Base-by-base conservation (phyloP, 163 green algal species). In the Prototheca cutis region DNA sequence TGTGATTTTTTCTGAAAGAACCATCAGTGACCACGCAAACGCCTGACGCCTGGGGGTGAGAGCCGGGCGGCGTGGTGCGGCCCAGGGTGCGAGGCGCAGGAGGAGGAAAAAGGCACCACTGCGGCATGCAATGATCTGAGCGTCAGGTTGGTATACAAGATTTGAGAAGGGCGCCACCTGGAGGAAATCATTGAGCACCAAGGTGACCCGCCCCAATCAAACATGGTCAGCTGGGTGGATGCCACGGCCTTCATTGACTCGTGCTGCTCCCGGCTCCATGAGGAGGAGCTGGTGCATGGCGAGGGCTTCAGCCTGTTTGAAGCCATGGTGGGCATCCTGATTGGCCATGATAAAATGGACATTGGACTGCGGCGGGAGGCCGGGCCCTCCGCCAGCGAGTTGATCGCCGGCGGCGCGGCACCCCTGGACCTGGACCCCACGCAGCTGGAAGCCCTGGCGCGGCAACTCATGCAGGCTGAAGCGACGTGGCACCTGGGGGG, bases 291-390 rank as follows among this genome's bases (percentile, higher is more conserved):
- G 31, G 23, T 95, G 8, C 76, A 86, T 27, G 76, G 69, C 10
- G 68, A 80, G 21, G 45, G 72, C 19, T 96, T 96, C 74, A 88
- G 70, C 48, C 70, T 96, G 6, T 90, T 86, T 30, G 85, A 96
- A 24, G 75, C 87, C 19, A 95, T 95, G 83, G 85, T 71, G 23
- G 89, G 89, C 15, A 63, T 96, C 8, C 87, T 94, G 59, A 85
- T 95, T 2, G 91, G 91, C 1, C 87, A 95, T 62, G 55, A 68
- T 2, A 94, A 94, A 40, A 93, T 96, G 87, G 89, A 96, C 62
- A 70, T 80, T 4, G 87, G 83, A 23, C 55, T 74, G 24, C 42
- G 42, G 30, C 34, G 54, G n/a, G 28, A 21, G 36, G 23, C 59
- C 33, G 63, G 63, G 31, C 53, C 51, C 25, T 77, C 69, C 6